phyloP scores from a whole-genome alignment of 2,329 filamentous ascomycete genomes.

The Botrytis fragariae region DNA sequence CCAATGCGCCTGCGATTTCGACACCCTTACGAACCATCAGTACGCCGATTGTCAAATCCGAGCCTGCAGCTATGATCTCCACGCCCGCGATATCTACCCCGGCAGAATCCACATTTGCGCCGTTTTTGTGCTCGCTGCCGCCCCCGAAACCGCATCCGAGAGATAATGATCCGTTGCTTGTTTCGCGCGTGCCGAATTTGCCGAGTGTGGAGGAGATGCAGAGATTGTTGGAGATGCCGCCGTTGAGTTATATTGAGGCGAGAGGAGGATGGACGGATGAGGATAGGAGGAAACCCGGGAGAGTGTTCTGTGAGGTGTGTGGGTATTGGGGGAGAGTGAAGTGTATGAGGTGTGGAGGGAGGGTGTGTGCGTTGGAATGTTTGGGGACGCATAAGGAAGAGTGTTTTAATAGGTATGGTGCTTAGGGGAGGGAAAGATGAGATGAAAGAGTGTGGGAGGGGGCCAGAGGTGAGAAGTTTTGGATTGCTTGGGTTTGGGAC shows the following conservation, averaged over 20 bases:
- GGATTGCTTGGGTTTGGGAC: too few species aligned
- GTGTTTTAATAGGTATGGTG: constrained; percentile 63
- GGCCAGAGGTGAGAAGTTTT: too few species aligned
- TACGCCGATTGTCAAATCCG: not conserved
- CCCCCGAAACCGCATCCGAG: constrained; percentile 42
- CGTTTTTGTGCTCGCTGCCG: constrained; percentile 19
- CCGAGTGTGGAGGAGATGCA: constrained; percentile 62
- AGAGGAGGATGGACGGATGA: constrained; percentile 47
- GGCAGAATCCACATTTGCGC: constrained; percentile 34
- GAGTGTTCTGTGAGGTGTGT: constrained; percentile 74
- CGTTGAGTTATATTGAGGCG: constrained; percentile 67
- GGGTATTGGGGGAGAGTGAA: constrained; percentile 77
- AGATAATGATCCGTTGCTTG: constrained; percentile 58
- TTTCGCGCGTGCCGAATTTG: constrained; percentile 55
- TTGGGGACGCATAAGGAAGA: constrained; percentile 70
- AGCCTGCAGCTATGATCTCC: constrained; percentile 21
- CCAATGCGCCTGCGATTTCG: constrained; percentile 18
- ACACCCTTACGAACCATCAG: not conserved
- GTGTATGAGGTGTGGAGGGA: constrained; percentile 74
- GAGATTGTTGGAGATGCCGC: constrained; percentile 60
- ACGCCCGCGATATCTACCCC: constrained; percentile 38
- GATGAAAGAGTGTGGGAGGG: not conserved
- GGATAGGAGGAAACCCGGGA: constrained; percentile 51
- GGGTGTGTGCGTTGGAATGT: constrained; percentile 75
- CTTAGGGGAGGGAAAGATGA: not conserved